Evolutionary conservation across 1,284 basidiomycete genomes (phyloP), one percentile per base, ranked within the genome.

Genomic region (Melampsora larici-populina): DNA sequence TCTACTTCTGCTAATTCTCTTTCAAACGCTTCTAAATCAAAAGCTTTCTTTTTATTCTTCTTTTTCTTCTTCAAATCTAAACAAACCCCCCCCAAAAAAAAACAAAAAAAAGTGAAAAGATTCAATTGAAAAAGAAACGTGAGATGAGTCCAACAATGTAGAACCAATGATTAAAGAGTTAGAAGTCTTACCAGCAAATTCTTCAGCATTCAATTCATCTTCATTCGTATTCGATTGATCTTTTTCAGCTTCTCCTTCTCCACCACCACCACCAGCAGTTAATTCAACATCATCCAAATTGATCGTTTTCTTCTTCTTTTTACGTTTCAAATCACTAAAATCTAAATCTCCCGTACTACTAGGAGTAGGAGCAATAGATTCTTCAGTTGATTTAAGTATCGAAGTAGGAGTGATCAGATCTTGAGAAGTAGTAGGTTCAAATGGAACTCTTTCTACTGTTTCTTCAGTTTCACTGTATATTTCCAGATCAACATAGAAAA

Each of bases 291-390:
- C 76, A 26, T 78, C 62, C 2, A 78, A 17, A 31, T 40, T 70
- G 1, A 78, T 67, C 33, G 48, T 31, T 66, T 78, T 78, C 40
- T 70, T 78, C 31, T 78, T 78, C 71, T 78, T 78, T 85, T 90
- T 90, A 87, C 91, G 92, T 85, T 93, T 92, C 82, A 92, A 86
- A 82, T 93, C 91, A 5, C 90, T 91, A 83, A 93, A 92, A 84
- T 92, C 91, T 62, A 81, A 71, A 36, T 80, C 79, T 18, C 82
- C 83, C 72, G 81, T 73, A 68, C 62, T 66, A 62, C 46, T 46
- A 9, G 33, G 33, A 26, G 43, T 33, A 40, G 60, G 24, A 24
- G 43, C 31, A n/a, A 15, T 49, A 1, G 36, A 29, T 43, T 64
- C 29, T 49, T 71, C 77, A 40, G 69, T 69, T 21, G 66, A 6